Percentiles rank a stretch among this genome's conserved stretches.
Evolutionary conservation across 768 basidiomycete genomes (phyloP).

Genomic region (Cyclocybe cylindracea): DNA sequence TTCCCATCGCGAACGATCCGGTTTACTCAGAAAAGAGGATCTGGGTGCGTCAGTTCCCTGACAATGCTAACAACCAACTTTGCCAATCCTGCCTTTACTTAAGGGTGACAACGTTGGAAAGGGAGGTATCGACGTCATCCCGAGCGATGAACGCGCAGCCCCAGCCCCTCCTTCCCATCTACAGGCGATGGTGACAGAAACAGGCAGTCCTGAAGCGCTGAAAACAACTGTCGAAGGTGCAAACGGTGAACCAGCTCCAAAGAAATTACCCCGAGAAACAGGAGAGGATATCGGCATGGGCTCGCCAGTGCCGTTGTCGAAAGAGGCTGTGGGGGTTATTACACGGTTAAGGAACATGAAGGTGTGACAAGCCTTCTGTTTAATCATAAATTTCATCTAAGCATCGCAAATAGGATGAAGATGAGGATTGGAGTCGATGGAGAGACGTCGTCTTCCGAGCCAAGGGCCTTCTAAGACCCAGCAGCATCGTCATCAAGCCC

Average conservation of each 20-base stretch:
- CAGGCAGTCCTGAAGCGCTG: constrained; percentile 51
- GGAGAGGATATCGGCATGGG: constrained; percentile 88
- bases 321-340: constrained; percentile 78
- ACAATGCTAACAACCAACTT: background rate
- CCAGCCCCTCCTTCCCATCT: constrained; percentile 59
- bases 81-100: constrained; percentile 2
- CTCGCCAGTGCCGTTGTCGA: constrained; percentile 78
- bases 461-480: constrained; percentile 58
- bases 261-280: constrained; percentile 78
- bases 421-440: constrained; percentile 89
- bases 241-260: constrained; percentile 20
- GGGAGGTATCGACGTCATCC: constrained; percentile 78
- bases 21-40: constrained; percentile 82
- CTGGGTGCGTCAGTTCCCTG: constrained; percentile 53
- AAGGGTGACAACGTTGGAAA: constrained; percentile 75
- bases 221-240: constrained; percentile 13
- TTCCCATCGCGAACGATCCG: constrained; percentile 94
- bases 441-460: constrained; percentile 82
- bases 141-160: constrained; percentile 63
- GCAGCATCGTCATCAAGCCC: constrained; percentile 44
- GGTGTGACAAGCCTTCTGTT: constrained; percentile 37
- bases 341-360: constrained; percentile 81
- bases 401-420: constrained; percentile 60
- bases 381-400: constrained; percentile 1
- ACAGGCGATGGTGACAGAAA: constrained; percentile 33